Evolutionary conservation across 1,284 basidiomycete species (phyloP), one percentile per base, ranked within the genome.

Genomic region (Cystobasidium slooffiae): DNA sequence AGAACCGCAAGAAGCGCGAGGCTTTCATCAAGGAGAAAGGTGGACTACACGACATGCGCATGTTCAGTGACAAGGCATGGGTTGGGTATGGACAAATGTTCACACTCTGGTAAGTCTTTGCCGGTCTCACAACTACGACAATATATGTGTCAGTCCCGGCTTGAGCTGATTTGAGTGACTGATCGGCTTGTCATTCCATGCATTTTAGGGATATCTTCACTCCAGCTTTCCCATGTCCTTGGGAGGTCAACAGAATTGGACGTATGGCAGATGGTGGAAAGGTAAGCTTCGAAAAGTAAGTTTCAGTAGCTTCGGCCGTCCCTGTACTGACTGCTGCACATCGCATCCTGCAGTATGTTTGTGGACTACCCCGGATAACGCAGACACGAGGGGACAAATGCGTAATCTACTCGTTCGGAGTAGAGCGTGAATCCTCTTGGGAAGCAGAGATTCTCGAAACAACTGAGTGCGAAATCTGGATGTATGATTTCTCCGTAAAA

Each of bases 151-250:
- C 18, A 24, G 64, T 41, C 16, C 46, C 10, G 9, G 39, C 14
- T 14, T 20, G 16, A 16, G 24, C n/a, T 22, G 20, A 52, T 22
- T 43, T 51, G 37, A 22, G 31, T 55, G 55, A 47, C 18, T 7
- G 20, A 39, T 43, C 37, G 22, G 31, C 39, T 24, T 7, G 16
- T 18, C 43, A 5, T 64, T 58, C 39, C 39, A 39, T 65, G 14
- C 62, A 49, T 56, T 47, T 18, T 41, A 64, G 67, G 68, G 68
- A 75, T 41, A 68, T 75, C 52, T 72, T 70, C 43, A 46, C 55
- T 2, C 74, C 74, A 10, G 44, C 68, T 39, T 75, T 70, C 51
- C 75, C 75, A n/a, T 75, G 68, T 56, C 68, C 69, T 16, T 67
- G 56, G 52, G 69, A 75, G 41, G 44, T 65, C 39, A 69, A 67